phyloP scores from a whole-genome alignment of 2,329 filamentous ascomycete species.

The Pleomassaria siparia region DNA sequence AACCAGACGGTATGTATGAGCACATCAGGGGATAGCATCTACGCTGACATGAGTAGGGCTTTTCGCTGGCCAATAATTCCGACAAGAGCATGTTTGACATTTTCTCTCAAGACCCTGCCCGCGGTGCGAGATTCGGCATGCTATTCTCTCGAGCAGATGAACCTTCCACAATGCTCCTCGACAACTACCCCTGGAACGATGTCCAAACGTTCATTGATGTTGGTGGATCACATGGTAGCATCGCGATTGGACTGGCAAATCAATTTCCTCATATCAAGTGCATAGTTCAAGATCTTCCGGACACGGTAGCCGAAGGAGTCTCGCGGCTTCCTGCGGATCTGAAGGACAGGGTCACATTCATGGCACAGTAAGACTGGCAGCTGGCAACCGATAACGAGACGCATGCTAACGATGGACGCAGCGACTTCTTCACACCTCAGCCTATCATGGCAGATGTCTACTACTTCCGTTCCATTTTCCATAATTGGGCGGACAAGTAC shows the following conservation, averaged over 20 bases:
- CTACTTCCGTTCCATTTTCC: conserved; percentile 59
- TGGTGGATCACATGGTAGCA: conserved; percentile 15
- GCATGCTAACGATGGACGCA: neutral
- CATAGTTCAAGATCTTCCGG: conserved; percentile 17
- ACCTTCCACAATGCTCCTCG: conserved; percentile 4
- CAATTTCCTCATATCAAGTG: conserved; percentile 13
- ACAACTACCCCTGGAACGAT: conserved; percentile 10
- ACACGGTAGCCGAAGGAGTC: conserved; percentile 5
- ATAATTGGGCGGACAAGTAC: conserved; percentile 45
- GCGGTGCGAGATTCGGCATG: conserved; percentile 11
- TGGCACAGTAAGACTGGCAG: conserved; percentile 10
- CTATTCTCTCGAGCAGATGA: conserved; percentile 8
- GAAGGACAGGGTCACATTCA: conserved; percentile 9
- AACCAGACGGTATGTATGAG: conserved; percentile 8
- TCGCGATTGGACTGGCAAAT: conserved; percentile 11
- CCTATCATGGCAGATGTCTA: conserved; percentile 42
- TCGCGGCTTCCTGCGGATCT: conserved; percentile 2
- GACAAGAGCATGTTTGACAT: conserved; percentile 11
- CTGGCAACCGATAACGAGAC: neutral
- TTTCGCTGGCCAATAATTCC: conserved; percentile 12
- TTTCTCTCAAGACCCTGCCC: conserved; percentile 2
- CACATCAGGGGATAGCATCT: neutral
- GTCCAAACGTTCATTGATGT: conserved; percentile 14
- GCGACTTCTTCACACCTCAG: conserved; percentile 10
- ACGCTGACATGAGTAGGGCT: conserved; percentile 7